phyloP scores from a whole-genome alignment of 2,329 filamentous ascomycete species.

The Aspergillus neotritici region DNA sequence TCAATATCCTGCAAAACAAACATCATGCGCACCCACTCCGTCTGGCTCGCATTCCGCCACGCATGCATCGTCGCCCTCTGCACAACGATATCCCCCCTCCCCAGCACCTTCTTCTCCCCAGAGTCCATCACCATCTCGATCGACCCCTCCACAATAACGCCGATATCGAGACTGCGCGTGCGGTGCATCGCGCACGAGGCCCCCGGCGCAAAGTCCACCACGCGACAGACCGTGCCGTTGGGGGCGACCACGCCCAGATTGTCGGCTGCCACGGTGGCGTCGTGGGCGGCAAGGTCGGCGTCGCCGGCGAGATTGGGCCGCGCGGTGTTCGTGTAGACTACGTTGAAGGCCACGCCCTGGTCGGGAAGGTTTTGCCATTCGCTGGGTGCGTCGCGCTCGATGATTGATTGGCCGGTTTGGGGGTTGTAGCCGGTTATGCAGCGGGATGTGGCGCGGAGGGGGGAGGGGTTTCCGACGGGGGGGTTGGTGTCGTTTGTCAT shows the following conservation, averaged over 20 bases:
- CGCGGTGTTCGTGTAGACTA: conserved; percentile 38
- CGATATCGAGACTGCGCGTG: conserved; percentile 52
- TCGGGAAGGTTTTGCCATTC: conserved; percentile 26
- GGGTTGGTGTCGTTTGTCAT: too few relatives aligned
- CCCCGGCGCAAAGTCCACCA: conserved; percentile 46
- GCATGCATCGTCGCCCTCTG: conserved; percentile 53
- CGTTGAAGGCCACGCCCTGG: conserved; percentile 34
- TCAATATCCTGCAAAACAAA: conserved; percentile 30
- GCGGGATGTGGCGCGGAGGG: conserved; percentile 23
- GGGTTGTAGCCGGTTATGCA: conserved; percentile 37
- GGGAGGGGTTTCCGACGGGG: conserved; percentile 7
- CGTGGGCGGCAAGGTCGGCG: conserved; percentile 30
- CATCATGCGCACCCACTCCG: conserved; percentile 46
- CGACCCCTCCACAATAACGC: conserved; percentile 51
- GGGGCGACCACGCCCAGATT: conserved; percentile 35
- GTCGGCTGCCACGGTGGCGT: conserved; percentile 19
- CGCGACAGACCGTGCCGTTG: conserved; percentile 41
- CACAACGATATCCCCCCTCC: conserved; percentile 50
- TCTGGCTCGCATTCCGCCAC: conserved; percentile 47
- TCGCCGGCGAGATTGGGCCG: conserved; percentile 32
- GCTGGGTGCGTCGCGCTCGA: conserved; percentile 28
- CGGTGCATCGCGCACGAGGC: conserved; percentile 47
- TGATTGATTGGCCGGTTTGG: conserved; percentile 29
- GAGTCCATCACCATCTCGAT: conserved; percentile 50
- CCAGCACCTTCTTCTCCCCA: conserved; percentile 45